Evolutionary conservation across 495 filamentous ascomycete genomes (phyloP).

Genomic region (Lasiosphaeris hirsuta): DNA sequence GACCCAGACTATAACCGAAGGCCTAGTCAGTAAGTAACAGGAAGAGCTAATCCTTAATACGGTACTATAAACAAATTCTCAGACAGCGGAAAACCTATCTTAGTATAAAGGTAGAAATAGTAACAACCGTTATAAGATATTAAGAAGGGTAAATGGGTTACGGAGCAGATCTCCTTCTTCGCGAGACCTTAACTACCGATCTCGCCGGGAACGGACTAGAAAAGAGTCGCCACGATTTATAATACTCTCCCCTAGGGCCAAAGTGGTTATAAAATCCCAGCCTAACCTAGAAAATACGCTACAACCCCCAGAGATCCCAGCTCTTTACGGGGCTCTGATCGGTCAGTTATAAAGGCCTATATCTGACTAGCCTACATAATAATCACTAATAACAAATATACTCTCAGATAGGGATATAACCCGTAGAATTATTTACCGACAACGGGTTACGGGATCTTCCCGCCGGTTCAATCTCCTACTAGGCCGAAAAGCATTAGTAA

Average conservation of each 20-base stretch:
- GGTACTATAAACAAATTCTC: conserved; percentile 1
- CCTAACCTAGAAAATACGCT: too few relatives aligned
- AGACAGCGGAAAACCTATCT: neutral
- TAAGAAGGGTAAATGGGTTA: neutral
- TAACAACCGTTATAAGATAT: conserved; percentile 3
- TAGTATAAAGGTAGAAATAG: too few relatives aligned
- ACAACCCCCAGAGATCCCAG: too few relatives aligned
- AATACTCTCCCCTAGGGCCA: too few relatives aligned
- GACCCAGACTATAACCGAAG: neutral
- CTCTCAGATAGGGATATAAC: neutral
- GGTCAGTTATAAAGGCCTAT: too few relatives aligned
- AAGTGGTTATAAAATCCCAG: too few relatives aligned
- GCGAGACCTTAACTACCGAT: too few relatives aligned
- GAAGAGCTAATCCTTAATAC: conserved; percentile 1
- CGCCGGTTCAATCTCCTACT: too few relatives aligned
- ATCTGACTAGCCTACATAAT: neutral
- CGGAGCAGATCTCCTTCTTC: neutral
- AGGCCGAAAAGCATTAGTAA: neutral
- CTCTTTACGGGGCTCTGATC: too few relatives aligned
- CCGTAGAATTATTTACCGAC: neutral
- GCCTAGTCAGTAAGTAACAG: conserved; percentile 3
- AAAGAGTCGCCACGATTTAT: too few relatives aligned
- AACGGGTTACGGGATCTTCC: neutral
- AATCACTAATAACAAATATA: conserved; percentile 1
- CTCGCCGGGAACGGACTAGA: too few relatives aligned